A percentile compares a stretch with the other conserved stretches of the same genome.
These are phyloP conservation scores for Leucaena leucocephala DNA, from an alignment of 306 rosid genomes.

Conservation along the genomic window DNA sequence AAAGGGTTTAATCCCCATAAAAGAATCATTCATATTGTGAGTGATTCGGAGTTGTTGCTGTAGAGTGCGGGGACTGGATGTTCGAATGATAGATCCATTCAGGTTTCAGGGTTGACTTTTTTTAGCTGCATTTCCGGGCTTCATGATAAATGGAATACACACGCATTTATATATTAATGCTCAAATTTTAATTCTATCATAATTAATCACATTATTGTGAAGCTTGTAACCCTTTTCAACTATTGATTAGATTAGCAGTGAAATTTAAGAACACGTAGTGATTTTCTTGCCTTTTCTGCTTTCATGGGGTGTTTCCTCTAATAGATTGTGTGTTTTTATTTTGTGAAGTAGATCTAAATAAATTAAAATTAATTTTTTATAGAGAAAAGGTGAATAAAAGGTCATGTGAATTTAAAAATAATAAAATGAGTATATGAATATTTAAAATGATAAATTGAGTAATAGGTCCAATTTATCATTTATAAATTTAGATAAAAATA, in stretches of 20 bases:
- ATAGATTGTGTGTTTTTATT: too few species aligned
- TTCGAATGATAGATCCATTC: conserved; percentile 14
- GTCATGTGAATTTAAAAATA: too few species aligned
- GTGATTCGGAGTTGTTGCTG: background rate
- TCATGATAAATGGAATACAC: background rate
- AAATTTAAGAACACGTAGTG: background rate
- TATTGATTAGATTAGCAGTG: background rate
- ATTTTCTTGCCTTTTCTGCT: background rate
- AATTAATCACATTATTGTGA: background rate
- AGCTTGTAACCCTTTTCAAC: background rate
- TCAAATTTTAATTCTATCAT: background rate
- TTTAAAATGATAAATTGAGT: too few species aligned
- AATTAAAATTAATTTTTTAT: too few species aligned
- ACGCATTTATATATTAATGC: background rate
- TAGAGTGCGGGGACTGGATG: background rate
- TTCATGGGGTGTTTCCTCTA: background rate
- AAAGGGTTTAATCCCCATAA: conserved; percentile 11
- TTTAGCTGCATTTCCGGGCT: background rate
- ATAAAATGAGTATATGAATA: too few species aligned
- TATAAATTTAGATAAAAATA: too few species aligned
- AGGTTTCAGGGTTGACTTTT: background rate
- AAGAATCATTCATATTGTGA: conserved; percentile 15
- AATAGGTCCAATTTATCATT: too few species aligned
- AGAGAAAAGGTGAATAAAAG: too few species aligned
- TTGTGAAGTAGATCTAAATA: too few species aligned